Base-by-base conservation (phyloP, 257 asterid species). In the Gynochthodes officinalis region DNA sequence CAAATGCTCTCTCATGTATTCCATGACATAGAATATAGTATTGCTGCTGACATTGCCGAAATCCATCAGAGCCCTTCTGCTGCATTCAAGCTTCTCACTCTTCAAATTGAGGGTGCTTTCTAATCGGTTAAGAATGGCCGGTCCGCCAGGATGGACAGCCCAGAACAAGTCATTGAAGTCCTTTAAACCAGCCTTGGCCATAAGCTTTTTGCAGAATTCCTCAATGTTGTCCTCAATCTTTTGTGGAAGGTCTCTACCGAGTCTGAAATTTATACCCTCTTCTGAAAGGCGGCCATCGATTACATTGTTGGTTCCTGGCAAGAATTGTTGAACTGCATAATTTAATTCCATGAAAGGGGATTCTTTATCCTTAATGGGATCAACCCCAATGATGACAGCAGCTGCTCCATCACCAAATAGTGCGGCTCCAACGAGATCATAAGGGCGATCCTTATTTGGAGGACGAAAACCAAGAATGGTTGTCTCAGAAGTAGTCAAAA, bases 61-160 rank as follows among this genome's bases (percentile, higher is more conserved):
- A 67, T 91, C 95, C 96, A 87, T 88, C 82, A 94, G 76, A 5
- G 96, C 96, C 90, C 83, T 81, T 64, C 97, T 88, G 81, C 97
- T 91, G 75, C 96, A 89, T 3, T 86, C 89, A 85, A 93, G 76
- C 62, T 91, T 91, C 76, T 62, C 80, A 0, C 30, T 35, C 7
- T 61, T 80, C 81, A 93, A 64, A 16, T 85, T 83, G 4, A 93
- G 84, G 7, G 48, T 82, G 11, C 53, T 87, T 77, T 93, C 97
- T 75, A 93, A 37, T 67, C 92, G 75, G 92, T 89, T 88, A 73
- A 93, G 79, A 21, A 93, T 91, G 19, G 97, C 97, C 50, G 97
- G 98, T 13, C 98, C 97, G 0, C 96, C 97, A 0, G 97, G 98
- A 40, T 93, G 98, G 21, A 93, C 98, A 40, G 96, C 98, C 98